phyloP scores from a whole-genome alignment of 1,139 yeast genomes.

The Scheffersomyces parashehatae region DNA sequence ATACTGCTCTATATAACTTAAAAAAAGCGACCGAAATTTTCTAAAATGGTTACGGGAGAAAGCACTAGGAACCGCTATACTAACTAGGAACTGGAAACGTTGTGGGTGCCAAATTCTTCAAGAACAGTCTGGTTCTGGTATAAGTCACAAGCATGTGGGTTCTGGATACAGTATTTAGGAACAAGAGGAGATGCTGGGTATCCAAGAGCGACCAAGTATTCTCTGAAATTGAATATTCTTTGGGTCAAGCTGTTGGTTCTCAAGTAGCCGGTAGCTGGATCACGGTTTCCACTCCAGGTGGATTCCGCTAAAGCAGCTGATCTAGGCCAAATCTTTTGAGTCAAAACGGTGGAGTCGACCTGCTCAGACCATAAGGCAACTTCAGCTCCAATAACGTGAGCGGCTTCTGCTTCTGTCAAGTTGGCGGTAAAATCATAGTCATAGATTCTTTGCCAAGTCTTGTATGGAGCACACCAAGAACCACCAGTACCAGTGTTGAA shows the following conservation, averaged over 20 bases:
- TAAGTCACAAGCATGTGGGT: conserved; percentile 46
- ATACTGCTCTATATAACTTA: no score
- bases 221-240: conserved; percentile 46
- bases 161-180: conserved; percentile 40
- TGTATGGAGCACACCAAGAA: conserved; percentile 54
- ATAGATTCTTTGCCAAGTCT: conserved; percentile 51
- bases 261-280: conserved; percentile 25
- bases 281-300: conserved; percentile 48
- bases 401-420: conserved; percentile 33
- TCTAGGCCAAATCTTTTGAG: conserved; percentile 50
- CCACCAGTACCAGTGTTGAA: conserved; percentile 40
- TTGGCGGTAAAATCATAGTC: conserved; percentile 36
- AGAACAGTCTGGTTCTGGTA: conserved; percentile 14
- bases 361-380: conserved; percentile 50
- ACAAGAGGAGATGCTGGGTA: conserved; percentile 39
- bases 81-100: background rate
- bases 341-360: conserved; percentile 37
- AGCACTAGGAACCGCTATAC: no score
- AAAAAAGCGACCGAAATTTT: no score
- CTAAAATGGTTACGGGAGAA: no score
- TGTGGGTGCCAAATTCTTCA: conserved; percentile 7
- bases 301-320: conserved; percentile 50
- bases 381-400: conserved; percentile 46
- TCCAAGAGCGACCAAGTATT: conserved; percentile 41
- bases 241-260: conserved; percentile 36